Conservation (phyloP, 352 stramenopile genomes). For the Globisporangium orthogonon region DNA sequence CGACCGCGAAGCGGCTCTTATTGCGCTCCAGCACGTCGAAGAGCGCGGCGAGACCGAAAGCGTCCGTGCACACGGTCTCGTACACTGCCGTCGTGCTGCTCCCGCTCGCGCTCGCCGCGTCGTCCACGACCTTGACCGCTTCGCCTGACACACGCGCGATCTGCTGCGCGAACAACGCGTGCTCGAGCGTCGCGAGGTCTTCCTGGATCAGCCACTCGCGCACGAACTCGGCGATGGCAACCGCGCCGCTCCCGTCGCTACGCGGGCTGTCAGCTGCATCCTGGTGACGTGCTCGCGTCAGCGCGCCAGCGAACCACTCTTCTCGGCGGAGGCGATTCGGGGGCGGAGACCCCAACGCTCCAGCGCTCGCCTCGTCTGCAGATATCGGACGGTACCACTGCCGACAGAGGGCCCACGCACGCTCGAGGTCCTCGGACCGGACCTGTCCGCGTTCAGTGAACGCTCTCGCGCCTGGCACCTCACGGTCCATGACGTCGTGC, state of each 20-base stretch:
- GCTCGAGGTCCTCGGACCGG: constrained; percentile 30
- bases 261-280: not conserved
- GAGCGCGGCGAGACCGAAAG: constrained; percentile 58
- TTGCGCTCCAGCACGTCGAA: constrained; percentile 77
- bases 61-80: constrained; percentile 60
- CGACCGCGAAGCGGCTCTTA: constrained; percentile 68
- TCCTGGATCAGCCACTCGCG: constrained; percentile 75
- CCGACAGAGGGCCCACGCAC: constrained; percentile 47
- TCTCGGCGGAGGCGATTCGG: constrained; percentile 17
- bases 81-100: constrained; percentile 55
- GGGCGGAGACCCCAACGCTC: not conserved
- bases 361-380: not conserved
- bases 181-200: constrained; percentile 51
- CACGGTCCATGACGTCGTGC: constrained; percentile 18
- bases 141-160: constrained; percentile 39
- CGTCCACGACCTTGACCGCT: constrained; percentile 32
- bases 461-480: constrained; percentile 6
- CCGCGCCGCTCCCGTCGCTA: constrained; percentile 1
- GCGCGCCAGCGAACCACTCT: constrained; percentile 35
- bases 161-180: constrained; percentile 36
- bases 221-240: constrained; percentile 59
- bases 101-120: constrained; percentile 42
- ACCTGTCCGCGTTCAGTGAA: constrained; percentile 23
- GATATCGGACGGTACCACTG: constrained; percentile 9
- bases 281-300: constrained; percentile 34